These are phyloP conservation scores for Ophiostoma novo-ulmi DNA, from an alignment of 2,329 filamentous ascomycete species.

Conservation along the genomic window DNA sequence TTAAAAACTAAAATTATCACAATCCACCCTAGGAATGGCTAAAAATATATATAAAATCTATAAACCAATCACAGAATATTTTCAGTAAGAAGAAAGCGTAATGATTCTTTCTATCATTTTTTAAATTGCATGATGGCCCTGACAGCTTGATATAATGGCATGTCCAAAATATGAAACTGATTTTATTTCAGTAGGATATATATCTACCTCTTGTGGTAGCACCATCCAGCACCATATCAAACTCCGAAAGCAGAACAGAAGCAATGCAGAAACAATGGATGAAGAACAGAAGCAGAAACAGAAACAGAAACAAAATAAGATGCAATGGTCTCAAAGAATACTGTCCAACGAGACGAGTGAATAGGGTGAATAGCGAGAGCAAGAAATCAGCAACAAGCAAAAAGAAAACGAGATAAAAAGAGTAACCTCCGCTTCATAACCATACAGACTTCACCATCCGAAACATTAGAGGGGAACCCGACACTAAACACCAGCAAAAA, in stretches of 20 bases:
- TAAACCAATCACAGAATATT: neutral
- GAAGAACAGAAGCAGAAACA: neutral
- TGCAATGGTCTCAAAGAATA: neutral
- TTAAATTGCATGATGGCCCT: too few relatives aligned
- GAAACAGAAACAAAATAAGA: neutral
- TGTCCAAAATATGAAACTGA: neutral
- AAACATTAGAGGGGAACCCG: neutral
- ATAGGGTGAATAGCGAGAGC: neutral
- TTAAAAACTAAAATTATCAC: neutral
- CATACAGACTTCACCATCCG: neutral
- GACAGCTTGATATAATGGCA: neutral
- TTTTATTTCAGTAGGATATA: constrained; percentile 9
- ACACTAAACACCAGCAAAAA: constrained; percentile 5
- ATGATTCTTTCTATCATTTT: too few relatives aligned
- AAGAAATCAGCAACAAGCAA: neutral
- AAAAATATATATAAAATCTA: neutral
- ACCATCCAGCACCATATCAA: neutral
- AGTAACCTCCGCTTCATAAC: neutral
- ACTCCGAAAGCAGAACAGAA: neutral
- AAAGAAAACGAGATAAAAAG: neutral
- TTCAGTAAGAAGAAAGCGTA: too few relatives aligned
- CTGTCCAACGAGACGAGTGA: constrained; percentile 11
- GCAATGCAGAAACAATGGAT: neutral
- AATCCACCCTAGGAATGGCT: too few relatives aligned
- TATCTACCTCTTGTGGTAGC: neutral